Conservation (phyloP, 768 basidiomycete genomes). For the Boletus rubropictus region DNA sequence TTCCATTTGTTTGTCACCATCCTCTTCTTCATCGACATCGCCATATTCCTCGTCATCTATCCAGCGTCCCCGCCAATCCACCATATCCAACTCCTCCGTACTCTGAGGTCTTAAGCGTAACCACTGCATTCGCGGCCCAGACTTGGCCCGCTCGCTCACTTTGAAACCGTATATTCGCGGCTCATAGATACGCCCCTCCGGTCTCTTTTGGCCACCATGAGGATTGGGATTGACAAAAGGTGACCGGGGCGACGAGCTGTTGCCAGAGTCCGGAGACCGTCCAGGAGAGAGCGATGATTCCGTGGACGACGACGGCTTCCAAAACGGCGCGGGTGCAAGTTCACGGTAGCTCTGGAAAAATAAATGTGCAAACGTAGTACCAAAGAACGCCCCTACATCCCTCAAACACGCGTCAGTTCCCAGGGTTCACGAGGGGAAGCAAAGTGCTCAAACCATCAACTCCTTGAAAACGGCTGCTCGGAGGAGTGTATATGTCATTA, state of each 20-base stretch:
- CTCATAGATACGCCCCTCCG: conserved; percentile 80
- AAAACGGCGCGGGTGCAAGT: conserved; percentile 90
- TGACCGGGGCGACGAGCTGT: conserved; percentile 42
- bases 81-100: conserved; percentile 73
- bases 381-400: conserved; percentile 89
- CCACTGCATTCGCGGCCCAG: conserved; percentile 97
- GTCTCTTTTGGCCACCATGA: conserved; percentile 83
- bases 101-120: conserved; percentile 79
- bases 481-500: conserved; percentile 93
- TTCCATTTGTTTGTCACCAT: conserved; percentile 71
- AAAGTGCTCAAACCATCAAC: conserved; percentile 68
- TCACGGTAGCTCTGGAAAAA: conserved; percentile 98
- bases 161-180: conserved; percentile 97
- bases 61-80: conserved; percentile 91
- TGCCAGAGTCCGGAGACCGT: conserved; percentile 47
- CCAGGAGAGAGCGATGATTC: conserved; percentile 50
- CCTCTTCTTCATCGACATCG: conserved; percentile 51
- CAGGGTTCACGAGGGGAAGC: conserved; percentile 6
- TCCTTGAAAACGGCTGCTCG: conserved; percentile 90
- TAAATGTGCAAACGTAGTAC: conserved; percentile 95
- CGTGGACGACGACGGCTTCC: conserved; percentile 60
- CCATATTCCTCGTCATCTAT: conserved; percentile 72
- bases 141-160: conserved; percentile 91
- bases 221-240: conserved; percentile 86
- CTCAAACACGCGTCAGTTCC: conserved; percentile 15